phyloP scores from a whole-genome alignment of 2,329 filamentous ascomycete genomes.

The Fusarium caatingaense region DNA sequence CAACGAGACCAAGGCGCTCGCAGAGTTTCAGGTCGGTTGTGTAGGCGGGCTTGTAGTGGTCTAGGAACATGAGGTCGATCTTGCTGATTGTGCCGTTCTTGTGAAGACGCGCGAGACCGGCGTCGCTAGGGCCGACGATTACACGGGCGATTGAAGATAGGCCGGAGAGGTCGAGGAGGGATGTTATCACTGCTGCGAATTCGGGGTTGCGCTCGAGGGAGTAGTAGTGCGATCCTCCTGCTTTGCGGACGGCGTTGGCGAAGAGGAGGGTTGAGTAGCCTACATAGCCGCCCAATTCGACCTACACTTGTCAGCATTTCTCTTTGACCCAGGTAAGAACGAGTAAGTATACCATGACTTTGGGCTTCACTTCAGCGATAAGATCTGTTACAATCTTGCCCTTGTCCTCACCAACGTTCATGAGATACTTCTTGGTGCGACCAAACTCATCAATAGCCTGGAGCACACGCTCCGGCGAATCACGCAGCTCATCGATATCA shows the following conservation, averaged over 20 bases:
- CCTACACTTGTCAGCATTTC: conserved; percentile 42
- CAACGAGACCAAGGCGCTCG: conserved; percentile 75
- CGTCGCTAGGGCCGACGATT: conserved; percentile 74
- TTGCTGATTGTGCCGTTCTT: conserved; percentile 62
- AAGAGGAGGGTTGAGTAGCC: conserved; percentile 86
- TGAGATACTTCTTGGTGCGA: conserved; percentile 73
- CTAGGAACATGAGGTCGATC: conserved; percentile 81
- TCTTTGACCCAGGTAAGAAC: neutral
- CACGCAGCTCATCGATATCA: conserved; percentile 71
- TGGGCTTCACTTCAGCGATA: conserved; percentile 73
- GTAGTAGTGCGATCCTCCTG: conserved; percentile 74
- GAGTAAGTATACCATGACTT: conserved; percentile 65
- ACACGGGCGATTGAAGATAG: conserved; percentile 77
- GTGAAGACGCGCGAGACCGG: conserved; percentile 71
- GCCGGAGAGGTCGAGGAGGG: conserved; percentile 79
- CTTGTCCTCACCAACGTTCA: conserved; percentile 84
- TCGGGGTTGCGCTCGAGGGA: conserved; percentile 80
- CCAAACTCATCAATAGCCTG: conserved; percentile 76
- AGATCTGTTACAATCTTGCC: conserved; percentile 76
- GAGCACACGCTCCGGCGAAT: conserved; percentile 72
- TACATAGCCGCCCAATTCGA: conserved; percentile 84
- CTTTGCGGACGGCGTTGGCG: conserved; percentile 70
- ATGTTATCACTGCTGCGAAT: conserved; percentile 76
- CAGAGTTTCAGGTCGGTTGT: conserved; percentile 79
- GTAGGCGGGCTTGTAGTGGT: conserved; percentile 84